A percentile compares a stretch with the other conserved stretches of the same genome.
These are phyloP conservation scores for Teratosphaeria destructans DNA, from an alignment of 2,329 filamentous ascomycete species.

Conservation along the genomic window DNA sequence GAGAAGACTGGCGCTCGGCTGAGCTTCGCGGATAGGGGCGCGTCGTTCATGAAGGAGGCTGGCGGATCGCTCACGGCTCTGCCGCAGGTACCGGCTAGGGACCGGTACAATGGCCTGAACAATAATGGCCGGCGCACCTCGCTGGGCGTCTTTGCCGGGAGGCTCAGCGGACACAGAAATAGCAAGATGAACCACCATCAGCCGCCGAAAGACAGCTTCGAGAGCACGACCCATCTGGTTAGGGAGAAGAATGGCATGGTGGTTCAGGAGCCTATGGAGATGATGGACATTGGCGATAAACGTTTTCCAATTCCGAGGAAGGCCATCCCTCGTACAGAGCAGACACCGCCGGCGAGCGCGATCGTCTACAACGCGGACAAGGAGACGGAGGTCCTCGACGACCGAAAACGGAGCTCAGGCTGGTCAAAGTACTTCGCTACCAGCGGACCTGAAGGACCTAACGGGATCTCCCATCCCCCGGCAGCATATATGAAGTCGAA, in stretches of 20 bases:
- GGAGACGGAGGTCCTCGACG: constrained; percentile 1
- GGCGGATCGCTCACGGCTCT: constrained; percentile 30
- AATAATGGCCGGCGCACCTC: constrained; percentile 25
- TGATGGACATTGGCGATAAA: constrained; percentile 34
- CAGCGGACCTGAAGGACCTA: constrained; percentile 27
- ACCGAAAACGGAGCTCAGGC: constrained; percentile 48
- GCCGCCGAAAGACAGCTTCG: constrained; percentile 43
- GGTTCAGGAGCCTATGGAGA: constrained; percentile 33
- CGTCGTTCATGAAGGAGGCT: constrained; percentile 43
- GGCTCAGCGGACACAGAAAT: constrained; percentile 35
- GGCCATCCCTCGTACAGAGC: constrained; percentile 3
- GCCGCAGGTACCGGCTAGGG: constrained; percentile 9
- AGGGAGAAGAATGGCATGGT: constrained; percentile 44
- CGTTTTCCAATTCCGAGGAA: constrained; percentile 22
- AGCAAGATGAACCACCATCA: constrained; percentile 32
- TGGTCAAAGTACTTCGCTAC: constrained; percentile 29
- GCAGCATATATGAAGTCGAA: constrained; percentile 24
- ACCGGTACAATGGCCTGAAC: neutral
- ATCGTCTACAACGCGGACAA: constrained; percentile 3
- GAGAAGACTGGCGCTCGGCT: constrained; percentile 33
- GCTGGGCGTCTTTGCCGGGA: constrained; percentile 44
- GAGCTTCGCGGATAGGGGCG: constrained; percentile 42
- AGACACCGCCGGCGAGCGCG: neutral
- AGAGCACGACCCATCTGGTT: constrained; percentile 50
- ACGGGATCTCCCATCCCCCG: constrained; percentile 23